Evolutionary conservation across 2,329 filamentous ascomycete species (phyloP).

Genomic region (Botrytis tulipae): DNA sequence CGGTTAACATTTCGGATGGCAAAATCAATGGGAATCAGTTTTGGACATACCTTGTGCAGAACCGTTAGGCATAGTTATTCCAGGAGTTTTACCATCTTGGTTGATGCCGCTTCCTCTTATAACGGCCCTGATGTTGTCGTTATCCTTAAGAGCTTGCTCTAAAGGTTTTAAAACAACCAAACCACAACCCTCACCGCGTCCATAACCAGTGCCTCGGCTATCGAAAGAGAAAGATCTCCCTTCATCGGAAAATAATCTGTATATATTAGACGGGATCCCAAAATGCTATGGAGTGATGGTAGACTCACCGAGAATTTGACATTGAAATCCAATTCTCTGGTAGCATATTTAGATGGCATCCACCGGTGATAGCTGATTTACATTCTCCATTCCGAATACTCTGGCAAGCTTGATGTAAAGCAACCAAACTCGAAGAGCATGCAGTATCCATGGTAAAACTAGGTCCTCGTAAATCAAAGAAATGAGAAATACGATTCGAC

Average conservation of each 20-base stretch:
- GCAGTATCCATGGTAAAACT: slow-evolving; percentile 48
- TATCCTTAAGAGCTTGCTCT: slow-evolving; percentile 54
- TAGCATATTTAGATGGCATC: slow-evolving; percentile 28
- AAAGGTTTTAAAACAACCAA: slow-evolving; percentile 59
- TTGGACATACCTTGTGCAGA: slow-evolving; percentile 41
- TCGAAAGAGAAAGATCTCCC: slow-evolving; percentile 51
- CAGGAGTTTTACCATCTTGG: slow-evolving; percentile 57
- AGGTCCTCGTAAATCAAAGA: slow-evolving; percentile 43
- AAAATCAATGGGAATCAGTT: background rate
- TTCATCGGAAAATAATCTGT: slow-evolving; percentile 39
- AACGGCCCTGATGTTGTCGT: slow-evolving; percentile 53
- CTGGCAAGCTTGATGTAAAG: slow-evolving; percentile 45
- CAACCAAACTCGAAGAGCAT: slow-evolving; percentile 46
- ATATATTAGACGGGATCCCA: slow-evolving; percentile 44
- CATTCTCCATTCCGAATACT: slow-evolving; percentile 44
- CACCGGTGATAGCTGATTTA: slow-evolving; percentile 34
- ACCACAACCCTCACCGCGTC: slow-evolving; percentile 59
- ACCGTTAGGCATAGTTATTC: slow-evolving; percentile 54
- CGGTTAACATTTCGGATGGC: slow-evolving; percentile 14
- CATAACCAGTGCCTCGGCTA: slow-evolving; percentile 59
- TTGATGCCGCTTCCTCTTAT: slow-evolving; percentile 44
- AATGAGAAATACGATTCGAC: slow-evolving; percentile 44
- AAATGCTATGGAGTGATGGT: background rate
- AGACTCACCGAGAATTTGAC: slow-evolving; percentile 33
- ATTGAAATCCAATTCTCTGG: slow-evolving; percentile 32